Percentiles rank a stretch among this genome's conserved stretches.
phyloP scores from a whole-genome alignment of 805 yeast species.

The Sugiyamaella marilandica region DNA sequence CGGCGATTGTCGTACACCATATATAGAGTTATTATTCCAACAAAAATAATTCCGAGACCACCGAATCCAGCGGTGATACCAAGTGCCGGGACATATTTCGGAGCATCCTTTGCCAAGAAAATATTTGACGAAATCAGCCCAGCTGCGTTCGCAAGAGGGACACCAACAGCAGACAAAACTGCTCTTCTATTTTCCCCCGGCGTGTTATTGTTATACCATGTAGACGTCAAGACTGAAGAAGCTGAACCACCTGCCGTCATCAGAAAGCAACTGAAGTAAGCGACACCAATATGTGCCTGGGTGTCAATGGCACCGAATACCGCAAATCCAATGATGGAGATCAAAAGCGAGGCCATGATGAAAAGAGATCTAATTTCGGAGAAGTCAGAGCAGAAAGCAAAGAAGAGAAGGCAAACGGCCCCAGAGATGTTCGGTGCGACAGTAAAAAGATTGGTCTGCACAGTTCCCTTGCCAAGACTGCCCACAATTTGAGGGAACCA shows the following conservation, averaged over 20 bases:
- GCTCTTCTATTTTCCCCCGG: constrained; percentile 45
- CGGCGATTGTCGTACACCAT: constrained; percentile 43
- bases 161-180: constrained; percentile 45
- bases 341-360: constrained; percentile 36
- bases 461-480: constrained; percentile 58
- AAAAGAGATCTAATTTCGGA: constrained; percentile 38
- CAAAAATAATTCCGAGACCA: constrained; percentile 39
- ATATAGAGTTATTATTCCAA: constrained; percentile 27
- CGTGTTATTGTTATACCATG: constrained; percentile 49
- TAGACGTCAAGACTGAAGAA: constrained; percentile 45
- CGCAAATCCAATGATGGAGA: constrained; percentile 43
- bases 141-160: constrained; percentile 54
- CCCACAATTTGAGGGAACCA: constrained; percentile 54
- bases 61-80: constrained; percentile 45
- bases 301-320: constrained; percentile 45
- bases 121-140: constrained; percentile 52
- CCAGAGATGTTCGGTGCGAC: constrained; percentile 50
- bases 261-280: constrained; percentile 42
- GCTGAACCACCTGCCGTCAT: constrained; percentile 49
- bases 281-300: constrained; percentile 36
- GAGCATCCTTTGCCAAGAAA: constrained; percentile 48
- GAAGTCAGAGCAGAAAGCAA: constrained; percentile 42
- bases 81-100: constrained; percentile 49
- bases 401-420: constrained; percentile 38
- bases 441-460: constrained; percentile 62